These are phyloP conservation scores for Pseudisothecium myosuroides DNA, from an alignment of 225 moss, liverwort and hornwort genomes.

Conservation along the genomic window DNA sequence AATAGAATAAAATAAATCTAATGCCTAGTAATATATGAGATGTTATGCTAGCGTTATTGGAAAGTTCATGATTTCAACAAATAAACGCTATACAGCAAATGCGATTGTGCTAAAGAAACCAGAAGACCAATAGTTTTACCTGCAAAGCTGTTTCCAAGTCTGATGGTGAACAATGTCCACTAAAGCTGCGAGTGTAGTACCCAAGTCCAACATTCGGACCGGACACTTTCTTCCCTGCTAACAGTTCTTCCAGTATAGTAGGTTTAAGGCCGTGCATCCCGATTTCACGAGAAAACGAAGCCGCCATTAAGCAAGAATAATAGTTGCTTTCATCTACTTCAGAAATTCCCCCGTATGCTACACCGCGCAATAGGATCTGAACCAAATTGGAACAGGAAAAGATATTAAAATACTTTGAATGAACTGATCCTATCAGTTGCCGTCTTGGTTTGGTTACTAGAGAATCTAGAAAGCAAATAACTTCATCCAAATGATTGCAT, in stretches of 20 bases:
- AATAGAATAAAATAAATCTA: neutral
- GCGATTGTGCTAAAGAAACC: neutral
- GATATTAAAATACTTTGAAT: neutral
- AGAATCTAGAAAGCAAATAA: neutral
- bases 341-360: constrained; percentile 61
- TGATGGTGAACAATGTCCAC: constrained; percentile 48
- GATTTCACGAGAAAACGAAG: constrained; percentile 46
- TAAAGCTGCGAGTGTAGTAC: constrained; percentile 54
- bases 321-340: constrained; percentile 54
- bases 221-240: constrained; percentile 56
- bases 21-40: neutral
- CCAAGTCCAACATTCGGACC: constrained; percentile 38
- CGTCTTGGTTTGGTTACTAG: neutral
- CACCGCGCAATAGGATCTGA: constrained; percentile 56
- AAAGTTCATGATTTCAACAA: neutral
- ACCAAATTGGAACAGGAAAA: neutral
- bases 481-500: neutral
- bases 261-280: constrained; percentile 63
- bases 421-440: neutral
- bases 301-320: constrained; percentile 42
- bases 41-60: neutral
- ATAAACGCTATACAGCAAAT: neutral
- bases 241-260: constrained; percentile 44
- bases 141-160: constrained; percentile 67
- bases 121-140: constrained; percentile 1